Percentiles rank a stretch among this genome's conserved stretches.
Conservation (phyloP, 2,329 filamentous ascomycete genomes). For the Scytalidium lignicola region DNA sequence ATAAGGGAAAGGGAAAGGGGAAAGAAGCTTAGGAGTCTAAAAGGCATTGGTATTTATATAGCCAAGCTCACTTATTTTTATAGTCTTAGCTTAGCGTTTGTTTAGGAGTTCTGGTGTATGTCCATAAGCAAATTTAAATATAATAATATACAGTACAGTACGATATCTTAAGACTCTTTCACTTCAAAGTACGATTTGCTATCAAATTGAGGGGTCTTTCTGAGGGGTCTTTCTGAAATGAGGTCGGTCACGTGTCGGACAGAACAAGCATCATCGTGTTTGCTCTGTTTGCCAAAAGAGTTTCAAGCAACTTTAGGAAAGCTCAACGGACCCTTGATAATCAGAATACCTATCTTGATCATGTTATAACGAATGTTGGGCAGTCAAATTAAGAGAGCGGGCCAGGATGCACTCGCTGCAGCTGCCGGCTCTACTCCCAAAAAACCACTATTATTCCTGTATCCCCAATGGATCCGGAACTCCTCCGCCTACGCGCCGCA, state of each 20-base stretch:
- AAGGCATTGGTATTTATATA: not conserved
- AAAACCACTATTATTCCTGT: conserved; percentile 40
- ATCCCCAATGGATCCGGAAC: conserved; percentile 34
- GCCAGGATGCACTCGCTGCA: conserved; percentile 32
- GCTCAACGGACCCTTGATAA: not conserved
- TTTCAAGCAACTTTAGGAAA: not conserved
- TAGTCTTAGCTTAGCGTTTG: not conserved
- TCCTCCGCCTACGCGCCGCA: conserved; percentile 8
- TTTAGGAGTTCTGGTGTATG: no score
- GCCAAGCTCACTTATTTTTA: no score
- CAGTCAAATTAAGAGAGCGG: conserved; percentile 34
- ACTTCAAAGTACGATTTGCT: no score
- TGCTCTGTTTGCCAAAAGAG: not conserved
- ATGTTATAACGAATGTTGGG: conserved; percentile 33
- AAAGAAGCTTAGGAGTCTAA: conserved; percentile 10
- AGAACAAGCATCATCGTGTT: not conserved
- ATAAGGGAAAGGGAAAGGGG: conserved; percentile 11
- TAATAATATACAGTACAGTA: no score
- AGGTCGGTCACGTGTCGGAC: not conserved
- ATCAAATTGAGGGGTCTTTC: no score
- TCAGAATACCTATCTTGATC: conserved; percentile 5
- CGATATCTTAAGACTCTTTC: no score
- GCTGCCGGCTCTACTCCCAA: conserved; percentile 31
- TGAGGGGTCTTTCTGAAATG: no score
- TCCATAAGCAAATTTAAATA: no score